phyloP scores from a whole-genome alignment of 1,284 basidiomycete species.

The Pyrrhoderma lamaoense region DNA sequence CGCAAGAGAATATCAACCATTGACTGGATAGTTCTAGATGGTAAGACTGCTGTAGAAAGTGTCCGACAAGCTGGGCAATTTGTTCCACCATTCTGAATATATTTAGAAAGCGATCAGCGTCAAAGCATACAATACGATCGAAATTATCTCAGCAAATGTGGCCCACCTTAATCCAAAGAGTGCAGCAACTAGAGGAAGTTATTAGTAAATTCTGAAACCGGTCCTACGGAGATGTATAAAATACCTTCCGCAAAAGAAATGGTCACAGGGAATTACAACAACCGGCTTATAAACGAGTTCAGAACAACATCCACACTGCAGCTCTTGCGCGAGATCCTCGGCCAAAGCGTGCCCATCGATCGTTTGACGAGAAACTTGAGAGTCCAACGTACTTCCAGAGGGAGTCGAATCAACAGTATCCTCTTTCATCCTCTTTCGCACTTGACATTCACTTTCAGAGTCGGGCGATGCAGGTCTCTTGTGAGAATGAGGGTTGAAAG shows the following conservation, averaged over 20 bases:
- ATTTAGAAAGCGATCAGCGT: background rate
- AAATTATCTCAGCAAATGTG: slow-evolving; percentile 1
- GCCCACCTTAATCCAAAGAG: slow-evolving; percentile 73
- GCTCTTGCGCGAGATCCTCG: slow-evolving; percentile 59
- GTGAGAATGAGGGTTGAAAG: background rate
- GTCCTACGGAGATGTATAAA: slow-evolving; percentile 15
- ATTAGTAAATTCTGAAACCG: slow-evolving; percentile 9
- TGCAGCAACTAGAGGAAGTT: slow-evolving; percentile 48
- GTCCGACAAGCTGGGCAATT: slow-evolving; percentile 72
- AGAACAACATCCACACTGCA: slow-evolving; percentile 77
- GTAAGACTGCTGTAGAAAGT: slow-evolving; percentile 53
- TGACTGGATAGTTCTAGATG: slow-evolving; percentile 61
- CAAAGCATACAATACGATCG: background rate
- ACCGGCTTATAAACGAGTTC: slow-evolving; percentile 72
- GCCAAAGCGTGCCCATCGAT: slow-evolving; percentile 35
- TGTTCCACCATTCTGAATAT: slow-evolving; percentile 63
- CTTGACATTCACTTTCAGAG: slow-evolving; percentile 33
- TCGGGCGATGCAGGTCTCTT: slow-evolving; percentile 13
- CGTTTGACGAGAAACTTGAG: background rate
- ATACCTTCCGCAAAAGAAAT: slow-evolving; percentile 81
- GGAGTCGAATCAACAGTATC: slow-evolving; percentile 26
- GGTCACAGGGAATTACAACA: slow-evolving; percentile 70
- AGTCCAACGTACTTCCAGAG: slow-evolving; percentile 4
- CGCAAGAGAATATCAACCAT: slow-evolving; percentile 63
- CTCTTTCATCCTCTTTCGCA: slow-evolving; percentile 56